Evolutionary conservation across 805 yeast genomes (phyloP).

Genomic region (Yarrowia deformans): DNA sequence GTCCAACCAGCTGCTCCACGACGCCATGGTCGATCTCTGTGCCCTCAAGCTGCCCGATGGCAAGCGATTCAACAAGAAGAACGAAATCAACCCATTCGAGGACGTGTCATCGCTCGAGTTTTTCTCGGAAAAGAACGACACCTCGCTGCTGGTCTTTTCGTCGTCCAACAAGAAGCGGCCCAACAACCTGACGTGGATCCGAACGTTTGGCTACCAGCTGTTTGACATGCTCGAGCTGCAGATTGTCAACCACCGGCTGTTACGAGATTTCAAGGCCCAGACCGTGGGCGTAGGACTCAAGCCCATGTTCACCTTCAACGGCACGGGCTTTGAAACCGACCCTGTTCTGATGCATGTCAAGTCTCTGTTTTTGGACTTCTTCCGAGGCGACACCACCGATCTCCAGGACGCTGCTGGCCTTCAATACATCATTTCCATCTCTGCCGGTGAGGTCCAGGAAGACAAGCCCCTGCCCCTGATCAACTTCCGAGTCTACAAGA

Average conservation of each 20-base stretch:
- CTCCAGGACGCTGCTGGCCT: slow-evolving; percentile 93
- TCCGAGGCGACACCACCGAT: slow-evolving; percentile 78
- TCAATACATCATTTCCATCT: slow-evolving; percentile 85
- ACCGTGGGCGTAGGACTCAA: slow-evolving; percentile 89
- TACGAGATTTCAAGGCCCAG: slow-evolving; percentile 77
- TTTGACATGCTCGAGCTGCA: slow-evolving; percentile 94
- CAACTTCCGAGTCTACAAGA: slow-evolving; percentile 87
- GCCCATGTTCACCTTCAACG: slow-evolving; percentile 94
- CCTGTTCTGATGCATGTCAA: slow-evolving; percentile 86
- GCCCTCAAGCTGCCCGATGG: slow-evolving; percentile 90
- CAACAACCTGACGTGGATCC: slow-evolving; percentile 82
- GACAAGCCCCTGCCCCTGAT: slow-evolving; percentile 76
- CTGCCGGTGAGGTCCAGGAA: slow-evolving; percentile 78
- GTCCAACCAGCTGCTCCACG: slow-evolving; percentile 79
- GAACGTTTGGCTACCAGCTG: slow-evolving; percentile 88
- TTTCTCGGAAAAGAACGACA: slow-evolving; percentile 92
- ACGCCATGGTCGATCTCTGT: slow-evolving; percentile 85
- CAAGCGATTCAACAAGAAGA: slow-evolving; percentile 86
- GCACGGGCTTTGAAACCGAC: slow-evolving; percentile 87
- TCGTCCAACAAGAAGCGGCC: slow-evolving; percentile 90
- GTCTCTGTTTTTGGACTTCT: slow-evolving; percentile 88
- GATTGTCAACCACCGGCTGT: slow-evolving; percentile 70
- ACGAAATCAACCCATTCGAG: slow-evolving; percentile 91
- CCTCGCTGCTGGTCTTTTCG: slow-evolving; percentile 80
- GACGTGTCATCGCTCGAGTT: slow-evolving; percentile 86